Evolutionary conservation across 108 stramenopile genomes (phyloP), one percentile per base, ranked within the genome.

Genomic region (Pelagomonas calceolata): DNA sequence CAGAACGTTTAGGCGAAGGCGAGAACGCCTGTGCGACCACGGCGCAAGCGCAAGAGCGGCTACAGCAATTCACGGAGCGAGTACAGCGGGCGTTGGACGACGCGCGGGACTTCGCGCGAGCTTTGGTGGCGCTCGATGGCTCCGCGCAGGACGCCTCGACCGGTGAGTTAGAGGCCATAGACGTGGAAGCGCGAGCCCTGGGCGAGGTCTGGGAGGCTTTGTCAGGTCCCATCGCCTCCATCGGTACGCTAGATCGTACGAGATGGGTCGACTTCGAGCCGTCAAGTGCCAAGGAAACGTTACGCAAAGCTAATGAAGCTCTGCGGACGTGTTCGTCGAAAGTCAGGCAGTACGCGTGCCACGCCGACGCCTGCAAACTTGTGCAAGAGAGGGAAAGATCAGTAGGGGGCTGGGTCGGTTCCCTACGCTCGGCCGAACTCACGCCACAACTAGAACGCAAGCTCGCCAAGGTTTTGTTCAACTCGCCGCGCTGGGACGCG

Each of bases 381-480:
- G 21, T 86, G 75, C 69, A 90, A 15, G 68, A 66, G 68, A 85
- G 90, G 4, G 87, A 93, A 43, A 72, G 86, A 35, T 66, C 91
- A 30, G 69, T 99, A 14, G 77, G 39, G 9, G 39, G 51, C 51
- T 60, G 51, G 51, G 21, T 60, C 51, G 51, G 87, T 30, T 96
- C 97, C 63, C 83, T 99, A 63, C 91, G 93, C 65, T 96, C 95
- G 64, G 92, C 98, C 9, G 12, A 43, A 0, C 85, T 99, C 66
- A 97, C 96, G 82, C 94, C 95, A 7, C 81, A 96, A 0, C 98
- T 97, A 76, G 97, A 96, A 96, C 92, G 93, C 77, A 83, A 68
- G 0, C 85, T 99, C 66, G 76, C 94, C 31, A 79, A 89, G 70
- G 7, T 12, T 26, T 26, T 60, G 21, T 16, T 16, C 51, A 26